Percentiles rank a stretch among this genome's conserved stretches.
phyloP scores from a whole-genome alignment of 371 early-diverging fungal species.

The Rhizopus delemar region DNA sequence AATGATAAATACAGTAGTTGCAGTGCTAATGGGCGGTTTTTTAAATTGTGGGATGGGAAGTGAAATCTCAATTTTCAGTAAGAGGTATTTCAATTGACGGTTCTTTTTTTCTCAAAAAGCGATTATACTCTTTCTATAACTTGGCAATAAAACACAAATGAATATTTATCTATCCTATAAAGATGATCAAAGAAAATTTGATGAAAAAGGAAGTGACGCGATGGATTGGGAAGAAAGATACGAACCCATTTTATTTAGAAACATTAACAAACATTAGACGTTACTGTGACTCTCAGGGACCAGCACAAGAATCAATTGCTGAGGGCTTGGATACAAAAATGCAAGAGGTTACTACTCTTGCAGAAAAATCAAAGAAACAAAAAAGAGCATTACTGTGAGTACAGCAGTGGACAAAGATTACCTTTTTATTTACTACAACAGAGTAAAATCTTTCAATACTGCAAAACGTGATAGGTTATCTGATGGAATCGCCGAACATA shows the following conservation, averaged over 20 bases:
- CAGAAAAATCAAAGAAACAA: conserved; percentile 8
- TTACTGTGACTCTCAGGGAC: conserved; percentile 3
- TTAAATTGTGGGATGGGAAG: no score
- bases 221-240: conserved; percentile 6
- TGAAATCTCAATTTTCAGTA: no score
- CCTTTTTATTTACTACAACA: conserved; percentile 8
- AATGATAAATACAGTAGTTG: no score
- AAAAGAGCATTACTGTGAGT: conserved; percentile 1
- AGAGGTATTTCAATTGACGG: no score
- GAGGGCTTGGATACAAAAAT: conserved; percentile 1
- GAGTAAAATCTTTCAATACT: not conserved
- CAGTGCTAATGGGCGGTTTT: no score
- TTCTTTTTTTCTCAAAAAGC: conserved; percentile 1
- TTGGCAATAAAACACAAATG: conserved; percentile 6
- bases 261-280: conserved; percentile 6
- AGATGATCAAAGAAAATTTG: conserved; percentile 4
- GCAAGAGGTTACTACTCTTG: conserved; percentile 1
- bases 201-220: not conserved
- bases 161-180: conserved; percentile 4
- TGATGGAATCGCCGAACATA: no score
- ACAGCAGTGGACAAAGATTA: not conserved
- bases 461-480: no score
- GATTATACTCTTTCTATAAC: conserved; percentile 3
- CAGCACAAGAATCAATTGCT: conserved; percentile 3
- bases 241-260: conserved; percentile 5